Conservation (phyloP, 495 filamentous ascomycete species). For the Penicillium egyptiacum region DNA sequence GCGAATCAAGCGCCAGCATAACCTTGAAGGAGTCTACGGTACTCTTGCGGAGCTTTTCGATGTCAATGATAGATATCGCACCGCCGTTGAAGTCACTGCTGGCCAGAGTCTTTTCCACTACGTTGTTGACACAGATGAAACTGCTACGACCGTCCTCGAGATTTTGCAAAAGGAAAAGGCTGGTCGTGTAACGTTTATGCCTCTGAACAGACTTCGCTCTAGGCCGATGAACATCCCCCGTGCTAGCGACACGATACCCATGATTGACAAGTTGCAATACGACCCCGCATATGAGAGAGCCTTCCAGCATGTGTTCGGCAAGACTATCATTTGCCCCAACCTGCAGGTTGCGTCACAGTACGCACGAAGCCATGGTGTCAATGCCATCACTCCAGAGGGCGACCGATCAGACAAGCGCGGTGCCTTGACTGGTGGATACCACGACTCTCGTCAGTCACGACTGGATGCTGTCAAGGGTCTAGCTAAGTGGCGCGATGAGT, state of each 20-base stretch:
- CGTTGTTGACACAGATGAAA: slow-evolving; percentile 90
- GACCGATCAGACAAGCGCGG: slow-evolving; percentile 92
- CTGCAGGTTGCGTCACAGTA: slow-evolving; percentile 83
- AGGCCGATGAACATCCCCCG: slow-evolving; percentile 73
- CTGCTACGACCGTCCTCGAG: slow-evolving; percentile 77
- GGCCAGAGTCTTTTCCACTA: slow-evolving; percentile 95
- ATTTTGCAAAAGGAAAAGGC: slow-evolving; percentile 73
- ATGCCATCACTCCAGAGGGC: slow-evolving; percentile 90
- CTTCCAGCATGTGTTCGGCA: slow-evolving; percentile 91
- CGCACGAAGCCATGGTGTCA: slow-evolving; percentile 83
- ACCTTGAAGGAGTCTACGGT: slow-evolving; percentile 86
- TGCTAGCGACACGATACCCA: slow-evolving; percentile 79
- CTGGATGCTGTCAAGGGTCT: slow-evolving; percentile 80
- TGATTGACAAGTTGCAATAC: slow-evolving; percentile 83
- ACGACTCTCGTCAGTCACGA: slow-evolving; percentile 78
- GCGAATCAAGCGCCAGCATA: slow-evolving; percentile 70
- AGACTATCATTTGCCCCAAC: slow-evolving; percentile 90
- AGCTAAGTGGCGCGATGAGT: slow-evolving; percentile 70
- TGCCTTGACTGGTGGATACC: slow-evolving; percentile 89
- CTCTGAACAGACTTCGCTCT: slow-evolving; percentile 73
- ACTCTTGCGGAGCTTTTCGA: slow-evolving; percentile 88
- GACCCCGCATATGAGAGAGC: slow-evolving; percentile 76
- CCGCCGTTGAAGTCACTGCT: slow-evolving; percentile 89
- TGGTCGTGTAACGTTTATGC: slow-evolving; percentile 95
- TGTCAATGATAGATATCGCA: slow-evolving; percentile 80